Base-by-base conservation (phyloP, 1,284 basidiomycete species). In the Sporisorium iseilematis-ciliati region DNA sequence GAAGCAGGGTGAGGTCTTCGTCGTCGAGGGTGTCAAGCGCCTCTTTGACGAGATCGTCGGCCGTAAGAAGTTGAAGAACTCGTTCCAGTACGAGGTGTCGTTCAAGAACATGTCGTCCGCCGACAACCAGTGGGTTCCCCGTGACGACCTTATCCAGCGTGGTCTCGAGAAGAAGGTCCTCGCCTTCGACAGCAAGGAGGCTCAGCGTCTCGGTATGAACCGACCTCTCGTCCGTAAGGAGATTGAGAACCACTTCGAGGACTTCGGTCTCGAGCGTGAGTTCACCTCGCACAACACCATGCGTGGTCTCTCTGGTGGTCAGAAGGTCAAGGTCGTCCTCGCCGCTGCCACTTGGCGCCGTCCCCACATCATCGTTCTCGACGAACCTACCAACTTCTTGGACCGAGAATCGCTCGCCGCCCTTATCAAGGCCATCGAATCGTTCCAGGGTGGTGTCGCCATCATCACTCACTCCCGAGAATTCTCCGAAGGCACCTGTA, bases 281-380 rank as follows among this genome's bases (percentile, higher is more conserved):
- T 85, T 85, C 74, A 82, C 81, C 57, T 85, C 83, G 74, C 83
- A 85, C 81, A 84, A 84, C 78, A 82, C 79, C 69, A 85, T 85
- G 83, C 80, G 81, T 52, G 83, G 83, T 82, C 81, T 85, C 46
- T 85, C 83, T 10, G 83, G 83, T 79, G 83, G 83, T 64, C 83
- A 85, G 66, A 85, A 85, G 82, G 83, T 85, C 78, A 85, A 85
- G 83, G 82, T 85, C 60, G 83, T 85, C 8, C 79, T 85, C 21
- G 83, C 64, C 51, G 83, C 83, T 51, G 83, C 83, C 61, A 85
- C 83, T 16, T 85, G 83, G 83, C 82, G 83, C 35, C 67, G 70
- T 52, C 83, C 83, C 45, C 83, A 85, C 83, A 79, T 85, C 65
- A 82, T 85, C 75, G 68, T 84, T 31, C 78, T 85, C 40, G 83